phyloP scores from a whole-genome alignment of 345 rosid genomes.

The Erodium maritimum region DNA sequence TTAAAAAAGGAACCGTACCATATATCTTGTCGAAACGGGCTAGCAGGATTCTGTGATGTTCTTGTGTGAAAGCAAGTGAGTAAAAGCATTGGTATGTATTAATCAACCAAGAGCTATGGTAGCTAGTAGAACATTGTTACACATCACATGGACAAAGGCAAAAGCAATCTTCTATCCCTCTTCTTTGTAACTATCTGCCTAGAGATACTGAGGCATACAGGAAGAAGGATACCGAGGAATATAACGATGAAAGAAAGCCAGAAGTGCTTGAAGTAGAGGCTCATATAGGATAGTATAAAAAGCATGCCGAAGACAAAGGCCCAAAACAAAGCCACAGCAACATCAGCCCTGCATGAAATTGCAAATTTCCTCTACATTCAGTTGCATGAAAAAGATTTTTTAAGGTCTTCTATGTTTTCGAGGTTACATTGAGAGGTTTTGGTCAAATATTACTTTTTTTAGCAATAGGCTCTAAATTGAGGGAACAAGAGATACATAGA shows the following conservation, averaged over 20 bases:
- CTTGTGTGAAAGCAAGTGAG: background rate
- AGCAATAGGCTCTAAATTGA: background rate
- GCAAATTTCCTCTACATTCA: conserved; percentile 2
- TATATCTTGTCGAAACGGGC: background rate
- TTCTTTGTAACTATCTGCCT: conserved; percentile 28
- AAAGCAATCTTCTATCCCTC: conserved; percentile 37
- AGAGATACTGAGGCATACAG: conserved; percentile 19
- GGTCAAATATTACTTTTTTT: too few species aligned
- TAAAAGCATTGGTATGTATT: background rate
- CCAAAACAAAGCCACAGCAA: conserved; percentile 32
- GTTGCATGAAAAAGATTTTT: background rate
- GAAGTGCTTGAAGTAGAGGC: conserved; percentile 20
- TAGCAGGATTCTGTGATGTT: background rate
- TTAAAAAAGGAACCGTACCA: background rate
- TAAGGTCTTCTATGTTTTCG: background rate
- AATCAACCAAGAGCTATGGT: background rate
- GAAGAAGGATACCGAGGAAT: conserved; percentile 28
- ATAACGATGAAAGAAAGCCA: conserved; percentile 20
- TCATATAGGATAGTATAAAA: conserved; percentile 18
- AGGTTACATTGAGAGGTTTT: too few species aligned
- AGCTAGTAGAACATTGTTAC: background rate
- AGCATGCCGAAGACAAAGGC: conserved; percentile 26
- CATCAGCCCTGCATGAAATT: conserved; percentile 33
- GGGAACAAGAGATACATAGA: background rate
- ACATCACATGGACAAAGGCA: conserved; percentile 25